phyloP scores from a whole-genome alignment of 805 yeast species.

The Candida glaebosa region DNA sequence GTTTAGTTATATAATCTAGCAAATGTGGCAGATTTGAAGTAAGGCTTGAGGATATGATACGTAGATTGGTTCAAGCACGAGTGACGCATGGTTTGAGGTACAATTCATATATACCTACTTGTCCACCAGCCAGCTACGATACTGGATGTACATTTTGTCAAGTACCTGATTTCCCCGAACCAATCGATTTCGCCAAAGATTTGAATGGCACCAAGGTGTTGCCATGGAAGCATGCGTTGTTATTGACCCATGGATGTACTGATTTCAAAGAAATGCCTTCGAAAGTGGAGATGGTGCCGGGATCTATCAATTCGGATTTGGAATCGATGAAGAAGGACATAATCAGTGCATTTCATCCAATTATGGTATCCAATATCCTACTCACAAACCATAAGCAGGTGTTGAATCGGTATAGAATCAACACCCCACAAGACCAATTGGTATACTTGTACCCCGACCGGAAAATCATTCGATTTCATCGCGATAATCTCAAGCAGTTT shows the following conservation, averaged over 20 bases:
- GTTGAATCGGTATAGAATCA: constrained; percentile 6
- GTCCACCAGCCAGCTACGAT: constrained; percentile 51
- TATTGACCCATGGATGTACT: constrained; percentile 42
- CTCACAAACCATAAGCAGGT: constrained; percentile 15
- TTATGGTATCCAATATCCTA: constrained; percentile 46
- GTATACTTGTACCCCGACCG: constrained; percentile 58
- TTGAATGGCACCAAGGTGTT: constrained; percentile 47
- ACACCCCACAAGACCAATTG: constrained; percentile 11
- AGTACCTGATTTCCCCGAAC: constrained; percentile 40
- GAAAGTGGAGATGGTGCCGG: constrained; percentile 48
- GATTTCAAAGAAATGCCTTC: constrained; percentile 43
- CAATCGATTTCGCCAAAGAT: constrained; percentile 35
- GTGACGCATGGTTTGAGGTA: not conserved
- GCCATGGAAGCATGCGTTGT: constrained; percentile 55
- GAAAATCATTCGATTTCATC: constrained; percentile 32
- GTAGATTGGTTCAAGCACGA: not conserved
- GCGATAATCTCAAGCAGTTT: constrained; percentile 30
- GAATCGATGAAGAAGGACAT: constrained; percentile 26
- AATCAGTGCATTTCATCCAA: constrained; percentile 46
- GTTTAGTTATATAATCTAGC: not conserved
- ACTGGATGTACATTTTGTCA: constrained; percentile 63
- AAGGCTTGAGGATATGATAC: not conserved
- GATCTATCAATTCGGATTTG: constrained; percentile 40
- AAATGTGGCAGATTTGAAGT: not conserved
- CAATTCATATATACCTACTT: constrained; percentile 16